A percentile compares a stretch with the other conserved stretches of the same genome.
Conservation (phyloP, 78 protist species). For the Acrasis kona region DNA sequence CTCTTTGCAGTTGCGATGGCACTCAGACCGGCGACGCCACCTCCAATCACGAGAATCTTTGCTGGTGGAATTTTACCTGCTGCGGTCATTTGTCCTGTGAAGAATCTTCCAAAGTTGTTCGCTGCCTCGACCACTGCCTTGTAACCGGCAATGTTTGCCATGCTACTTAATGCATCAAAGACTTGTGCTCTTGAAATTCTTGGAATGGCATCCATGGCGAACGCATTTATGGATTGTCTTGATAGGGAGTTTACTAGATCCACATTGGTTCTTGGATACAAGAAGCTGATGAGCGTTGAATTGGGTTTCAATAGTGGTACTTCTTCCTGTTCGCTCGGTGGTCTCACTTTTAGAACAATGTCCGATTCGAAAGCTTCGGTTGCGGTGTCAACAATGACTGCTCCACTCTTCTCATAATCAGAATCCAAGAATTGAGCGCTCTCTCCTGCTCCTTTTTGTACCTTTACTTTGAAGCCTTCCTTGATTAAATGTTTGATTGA, state of each 20-base stretch:
- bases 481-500: constrained; percentile 32
- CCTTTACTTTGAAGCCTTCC: constrained; percentile 36
- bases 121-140: constrained; percentile 90
- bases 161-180: constrained; percentile 85
- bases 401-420: constrained; percentile 33
- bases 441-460: constrained; percentile 52
- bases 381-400: neutral
- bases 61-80: constrained; percentile 95
- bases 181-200: constrained; percentile 74
- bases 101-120: constrained; percentile 62
- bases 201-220: constrained; percentile 89
- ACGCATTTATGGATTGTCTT: constrained; percentile 28
- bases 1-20: constrained; percentile 84
- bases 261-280: constrained; percentile 32
- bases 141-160: constrained; percentile 94
- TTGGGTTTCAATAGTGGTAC: constrained; percentile 31
- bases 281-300: constrained; percentile 37
- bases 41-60: constrained; percentile 73
- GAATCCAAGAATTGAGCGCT: constrained; percentile 37
- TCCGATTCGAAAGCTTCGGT: constrained; percentile 26
- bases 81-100: constrained; percentile 92
- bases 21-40: constrained; percentile 98
- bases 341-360: constrained; percentile 44
- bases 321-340: constrained; percentile 34
- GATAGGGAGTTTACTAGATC: constrained; percentile 2